Evolutionary conservation across 306 rosid species (phyloP).

Genomic region (Pueraria montana): DNA sequence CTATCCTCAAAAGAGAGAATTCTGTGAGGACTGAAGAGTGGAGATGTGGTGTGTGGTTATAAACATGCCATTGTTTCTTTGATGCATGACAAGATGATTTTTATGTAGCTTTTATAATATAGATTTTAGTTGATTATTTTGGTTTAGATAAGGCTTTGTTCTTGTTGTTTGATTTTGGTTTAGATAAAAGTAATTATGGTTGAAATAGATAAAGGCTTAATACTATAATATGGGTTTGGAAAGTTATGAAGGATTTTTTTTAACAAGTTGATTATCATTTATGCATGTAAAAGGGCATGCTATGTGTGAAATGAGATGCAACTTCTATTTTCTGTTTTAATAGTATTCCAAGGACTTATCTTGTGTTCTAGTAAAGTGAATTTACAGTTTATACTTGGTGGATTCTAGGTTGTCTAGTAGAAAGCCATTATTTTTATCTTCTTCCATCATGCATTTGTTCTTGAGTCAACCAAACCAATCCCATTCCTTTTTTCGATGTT

Average conservation of each 20-base stretch:
- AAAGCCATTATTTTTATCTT: background rate
- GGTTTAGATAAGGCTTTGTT: background rate
- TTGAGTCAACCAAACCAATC: conserved; percentile 12
- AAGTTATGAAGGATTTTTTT: background rate
- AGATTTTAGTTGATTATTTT: background rate
- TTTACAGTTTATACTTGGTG: background rate
- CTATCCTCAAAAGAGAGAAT: conserved; percentile 6
- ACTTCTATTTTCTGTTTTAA: conserved; percentile 14
- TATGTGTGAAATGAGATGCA: background rate
- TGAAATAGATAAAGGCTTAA: background rate
- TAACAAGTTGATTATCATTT: conserved; percentile 23
- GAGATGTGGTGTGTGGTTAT: conserved; percentile 12
- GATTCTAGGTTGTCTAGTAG: background rate
- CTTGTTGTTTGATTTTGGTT: background rate
- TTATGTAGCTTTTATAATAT: background rate
- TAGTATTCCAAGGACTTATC: conserved; percentile 24
- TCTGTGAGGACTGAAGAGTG: background rate
- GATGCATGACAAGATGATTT: background rate
- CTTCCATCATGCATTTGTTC: background rate
- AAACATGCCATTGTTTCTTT: background rate
- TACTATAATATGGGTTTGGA: background rate
- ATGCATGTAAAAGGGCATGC: conserved; percentile 29
- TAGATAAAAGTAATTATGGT: background rate
- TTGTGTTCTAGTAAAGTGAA: background rate
- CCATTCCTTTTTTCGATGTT: conserved; percentile 35